These are phyloP conservation scores for Fusarium udum DNA, from an alignment of 2,329 filamentous ascomycete species.

Conservation along the genomic window DNA sequence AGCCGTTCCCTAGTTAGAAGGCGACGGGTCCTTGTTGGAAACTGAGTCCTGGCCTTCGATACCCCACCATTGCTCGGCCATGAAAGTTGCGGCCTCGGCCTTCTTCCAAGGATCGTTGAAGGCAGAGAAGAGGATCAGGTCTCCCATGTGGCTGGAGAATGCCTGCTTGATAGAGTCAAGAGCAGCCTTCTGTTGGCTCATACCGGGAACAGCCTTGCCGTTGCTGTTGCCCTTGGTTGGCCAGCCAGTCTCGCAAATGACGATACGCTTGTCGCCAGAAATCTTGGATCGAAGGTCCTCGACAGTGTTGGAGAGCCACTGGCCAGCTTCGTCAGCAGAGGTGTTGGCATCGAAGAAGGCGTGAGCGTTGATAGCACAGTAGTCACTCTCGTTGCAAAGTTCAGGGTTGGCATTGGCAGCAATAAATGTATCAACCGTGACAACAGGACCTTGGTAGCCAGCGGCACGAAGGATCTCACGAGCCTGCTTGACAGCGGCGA, in stretches of 20 bases:
- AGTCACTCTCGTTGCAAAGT: constrained; percentile 78
- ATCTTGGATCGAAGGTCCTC: constrained; percentile 54
- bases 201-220: constrained; percentile 72
- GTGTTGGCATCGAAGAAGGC: constrained; percentile 80
- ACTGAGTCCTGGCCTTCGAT: constrained; percentile 49
- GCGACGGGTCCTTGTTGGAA: constrained; percentile 40
- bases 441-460: constrained; percentile 78
- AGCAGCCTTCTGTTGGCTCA: constrained; percentile 72
- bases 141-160: constrained; percentile 60
- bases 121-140: constrained; percentile 79
- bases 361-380: constrained; percentile 83
- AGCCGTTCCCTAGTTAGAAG: constrained; percentile 26
- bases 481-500: constrained; percentile 66
- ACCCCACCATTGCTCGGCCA: constrained; percentile 82
- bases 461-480: constrained; percentile 65
- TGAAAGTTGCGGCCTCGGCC: constrained; percentile 68
- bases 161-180: constrained; percentile 69
- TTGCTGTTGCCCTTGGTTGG: constrained; percentile 75
- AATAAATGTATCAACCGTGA: constrained; percentile 82
- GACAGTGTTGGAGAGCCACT: constrained; percentile 70
- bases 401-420: constrained; percentile 72
- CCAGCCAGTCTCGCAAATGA: constrained; percentile 89
- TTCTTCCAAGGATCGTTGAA: constrained; percentile 85
- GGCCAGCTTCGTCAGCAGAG: constrained; percentile 68
- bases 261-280: constrained; percentile 64